phyloP scores from a whole-genome alignment of 768 basidiomycete genomes.

The Suillus subalutaceus region DNA sequence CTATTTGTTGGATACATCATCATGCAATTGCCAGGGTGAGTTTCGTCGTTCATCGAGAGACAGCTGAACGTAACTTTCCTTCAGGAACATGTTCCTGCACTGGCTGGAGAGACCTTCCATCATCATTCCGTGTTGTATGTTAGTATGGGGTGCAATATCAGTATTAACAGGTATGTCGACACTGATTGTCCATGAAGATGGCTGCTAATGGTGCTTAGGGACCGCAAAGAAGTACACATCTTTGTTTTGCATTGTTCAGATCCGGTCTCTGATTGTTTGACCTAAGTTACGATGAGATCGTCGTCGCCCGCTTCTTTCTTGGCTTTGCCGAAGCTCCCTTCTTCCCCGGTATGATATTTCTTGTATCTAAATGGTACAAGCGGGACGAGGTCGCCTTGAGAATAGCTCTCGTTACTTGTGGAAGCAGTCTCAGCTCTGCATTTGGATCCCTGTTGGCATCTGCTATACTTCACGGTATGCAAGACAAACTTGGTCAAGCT shows the following conservation, averaged over 20 bases:
- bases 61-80: not conserved
- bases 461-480: conserved; percentile 44
- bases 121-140: conserved; percentile 26
- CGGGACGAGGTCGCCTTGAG: conserved; percentile 40
- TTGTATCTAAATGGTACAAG: conserved; percentile 29
- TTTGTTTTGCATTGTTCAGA: not conserved
- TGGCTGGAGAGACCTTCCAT: conserved; percentile 31
- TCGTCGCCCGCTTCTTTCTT: conserved; percentile 11
- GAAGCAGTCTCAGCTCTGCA: conserved; percentile 46
- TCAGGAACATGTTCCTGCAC: conserved; percentile 35
- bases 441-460: conserved; percentile 48
- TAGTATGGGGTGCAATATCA: conserved; percentile 41
- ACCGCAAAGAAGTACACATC: conserved; percentile 4
- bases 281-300: conserved; percentile 1
- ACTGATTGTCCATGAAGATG: not conserved
- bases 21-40: conserved; percentile 26
- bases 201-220: not conserved
- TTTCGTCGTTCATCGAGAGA: not conserved
- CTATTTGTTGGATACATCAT: conserved; percentile 29
- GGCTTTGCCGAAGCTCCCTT: conserved; percentile 11
- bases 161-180: conserved; percentile 35
- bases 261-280: not conserved
- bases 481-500: conserved; percentile 39
- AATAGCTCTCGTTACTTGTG: conserved; percentile 37
- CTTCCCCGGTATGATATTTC: conserved; percentile 4